phyloP scores from a whole-genome alignment of 768 basidiomycete genomes.

The Saitozyma sp. region DNA sequence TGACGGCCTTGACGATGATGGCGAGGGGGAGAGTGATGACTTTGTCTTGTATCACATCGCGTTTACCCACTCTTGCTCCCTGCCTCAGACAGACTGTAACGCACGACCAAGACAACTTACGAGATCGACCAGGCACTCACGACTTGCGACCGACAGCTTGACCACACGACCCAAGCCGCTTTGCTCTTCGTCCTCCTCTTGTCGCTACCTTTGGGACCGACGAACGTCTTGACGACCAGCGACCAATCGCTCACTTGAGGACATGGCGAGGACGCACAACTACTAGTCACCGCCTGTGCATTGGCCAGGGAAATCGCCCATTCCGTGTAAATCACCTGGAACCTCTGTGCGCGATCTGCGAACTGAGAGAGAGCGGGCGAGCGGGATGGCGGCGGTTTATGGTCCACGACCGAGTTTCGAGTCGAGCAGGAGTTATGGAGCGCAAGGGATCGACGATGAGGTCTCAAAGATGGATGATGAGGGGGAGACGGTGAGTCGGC shows the following conservation, averaged over 20 bases:
- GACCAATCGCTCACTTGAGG: neutral
- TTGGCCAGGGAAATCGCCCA: neutral
- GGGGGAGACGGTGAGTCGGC: slow-evolving; percentile 1
- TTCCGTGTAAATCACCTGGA: neutral
- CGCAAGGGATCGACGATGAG: neutral
- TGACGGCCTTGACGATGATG: too few species aligned
- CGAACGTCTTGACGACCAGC: neutral
- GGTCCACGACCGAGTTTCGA: neutral
- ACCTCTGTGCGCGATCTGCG: neutral
- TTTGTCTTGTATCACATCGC: too few species aligned
- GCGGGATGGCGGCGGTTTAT: too few species aligned
- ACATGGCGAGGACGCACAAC: neutral
- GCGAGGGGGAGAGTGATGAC: too few species aligned
- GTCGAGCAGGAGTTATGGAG: neutral
- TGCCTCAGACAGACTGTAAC: too few species aligned
- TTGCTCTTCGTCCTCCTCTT: neutral
- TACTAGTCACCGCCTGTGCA: neutral
- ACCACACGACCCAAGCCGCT: neutral
- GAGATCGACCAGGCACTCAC: too few species aligned
- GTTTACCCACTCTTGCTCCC: too few species aligned
- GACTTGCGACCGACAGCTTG: too few species aligned
- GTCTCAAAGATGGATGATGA: neutral
- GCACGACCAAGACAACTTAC: too few species aligned
- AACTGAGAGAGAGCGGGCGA: neutral
- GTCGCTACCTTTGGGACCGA: neutral